Conservation (phyloP, 73 alveolate species). For the Paramecium primaurelia region DNA sequence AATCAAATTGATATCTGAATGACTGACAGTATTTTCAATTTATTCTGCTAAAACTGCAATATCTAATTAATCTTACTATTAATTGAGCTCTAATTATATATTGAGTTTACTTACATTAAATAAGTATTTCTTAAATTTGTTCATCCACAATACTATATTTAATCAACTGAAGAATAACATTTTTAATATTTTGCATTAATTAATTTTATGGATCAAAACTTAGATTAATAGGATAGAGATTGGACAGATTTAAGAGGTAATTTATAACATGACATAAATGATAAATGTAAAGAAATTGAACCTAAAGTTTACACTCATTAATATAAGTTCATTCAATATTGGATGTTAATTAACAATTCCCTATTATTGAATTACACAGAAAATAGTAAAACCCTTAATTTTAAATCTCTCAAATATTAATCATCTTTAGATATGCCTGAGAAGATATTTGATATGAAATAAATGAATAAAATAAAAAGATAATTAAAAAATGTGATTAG, state of each 20-base stretch:
- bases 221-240: background rate
- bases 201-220: background rate
- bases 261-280: background rate
- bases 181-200: conserved; percentile 16
- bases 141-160: background rate
- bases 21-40: background rate
- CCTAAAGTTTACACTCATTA: background rate
- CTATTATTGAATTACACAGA: background rate
- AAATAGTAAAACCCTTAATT: background rate
- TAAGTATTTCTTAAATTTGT: background rate
- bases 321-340: background rate
- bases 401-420: background rate
- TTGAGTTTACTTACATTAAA: background rate
- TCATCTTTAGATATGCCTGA: background rate
- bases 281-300: background rate
- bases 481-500: background rate
- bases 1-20: background rate
- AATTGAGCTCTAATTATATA: background rate
- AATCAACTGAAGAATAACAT: background rate
- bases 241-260: background rate
- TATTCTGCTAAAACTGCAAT: background rate
- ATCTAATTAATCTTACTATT: background rate
- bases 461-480: background rate
- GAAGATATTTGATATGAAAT: background rate
- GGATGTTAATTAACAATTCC: background rate